A percentile compares a stretch with the other conserved stretches of the same genome.
These are phyloP conservation scores for Picea sitchensis DNA, from an alignment of 75 land plant genomes.

Conservation along the genomic window DNA sequence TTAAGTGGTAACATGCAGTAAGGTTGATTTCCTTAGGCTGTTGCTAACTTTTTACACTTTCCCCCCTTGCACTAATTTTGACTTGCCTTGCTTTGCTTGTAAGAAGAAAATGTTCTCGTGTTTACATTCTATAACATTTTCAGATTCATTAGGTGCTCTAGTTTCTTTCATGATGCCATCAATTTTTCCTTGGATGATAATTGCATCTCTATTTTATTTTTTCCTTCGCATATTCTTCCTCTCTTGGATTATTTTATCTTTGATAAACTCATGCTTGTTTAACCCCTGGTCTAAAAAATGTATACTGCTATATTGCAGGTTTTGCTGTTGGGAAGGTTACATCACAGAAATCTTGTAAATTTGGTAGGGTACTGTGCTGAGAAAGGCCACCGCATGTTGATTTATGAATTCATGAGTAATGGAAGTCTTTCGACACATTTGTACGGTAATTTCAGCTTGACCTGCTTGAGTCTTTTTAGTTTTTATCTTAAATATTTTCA, in stretches of 20 bases:
- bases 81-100: background rate
- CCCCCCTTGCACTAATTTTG: too few relatives aligned
- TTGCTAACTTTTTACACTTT: too few relatives aligned
- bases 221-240: background rate
- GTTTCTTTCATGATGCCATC: background rate
- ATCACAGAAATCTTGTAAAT: slow-evolving; percentile 95
- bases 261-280: background rate
- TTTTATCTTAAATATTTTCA: background rate
- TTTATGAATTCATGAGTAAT: slow-evolving; percentile 89
- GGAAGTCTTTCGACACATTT: slow-evolving; percentile 81
- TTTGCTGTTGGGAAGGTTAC: slow-evolving; percentile 72
- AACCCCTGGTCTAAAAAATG: background rate
- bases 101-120: background rate
- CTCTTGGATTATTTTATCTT: slow-evolving; percentile 26
- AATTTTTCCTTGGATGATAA: background rate
- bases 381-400: slow-evolving; percentile 75
- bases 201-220: background rate
- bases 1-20: too few relatives aligned
- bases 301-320: slow-evolving; percentile 31
- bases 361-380: slow-evolving; percentile 96
- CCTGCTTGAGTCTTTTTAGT: background rate
- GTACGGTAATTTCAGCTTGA: slow-evolving; percentile 41
- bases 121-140: background rate
- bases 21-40: too few relatives aligned
- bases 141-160: background rate